Base-by-base conservation (phyloP, 768 basidiomycete genomes). In the Leucosporidium scottii region DNA sequence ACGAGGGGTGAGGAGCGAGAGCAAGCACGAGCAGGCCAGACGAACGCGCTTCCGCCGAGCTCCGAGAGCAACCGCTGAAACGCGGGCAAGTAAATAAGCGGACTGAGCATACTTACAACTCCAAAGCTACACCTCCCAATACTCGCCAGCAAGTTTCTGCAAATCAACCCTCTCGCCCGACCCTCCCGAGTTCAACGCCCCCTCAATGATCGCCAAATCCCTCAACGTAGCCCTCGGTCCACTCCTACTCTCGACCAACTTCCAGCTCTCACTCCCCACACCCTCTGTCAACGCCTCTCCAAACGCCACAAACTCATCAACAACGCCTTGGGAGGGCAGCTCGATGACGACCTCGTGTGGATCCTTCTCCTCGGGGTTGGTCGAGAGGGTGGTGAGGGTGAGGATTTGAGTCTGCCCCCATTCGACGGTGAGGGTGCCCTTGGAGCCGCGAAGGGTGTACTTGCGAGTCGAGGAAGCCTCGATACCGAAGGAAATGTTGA, bases 201-300 rank as follows among this genome's bases (percentile, higher is more conserved):
- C 90, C 79, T 93, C 82, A 67, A 93, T 87, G 73, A 91, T 81
- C 31, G 87, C 88, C 34, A 93, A 85, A 76, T 93, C 91, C 69
- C 79, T 79, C 69, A 93, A 77, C 36, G 89, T 85, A 23, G 80
- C 84, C 47, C 81, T 76, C 31, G 88, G 87, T 69, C 84, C 82
- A 20, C 88, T 89, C 25, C 86, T 10, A 74, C 7, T 34, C 49
- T 58, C 55, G 9, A 65, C 68, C 10, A 58, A 36, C 18, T 18
- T 27, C 63, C 53, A 53, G 2, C 9, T 48, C 78, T 83, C 80
- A 10, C 84, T 84, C 44, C 76, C 76, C n/a, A 84, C 76, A n/a
- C 81, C 83, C 13, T 79, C 79, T 66, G 86, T 82, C 80, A 90
- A 88, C 75, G 82, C 65, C 12, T 25, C 17, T 1, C 55, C 67